Conservation (phyloP, 2,329 filamentous ascomycete species). For the Diaporthe vaccinii region DNA sequence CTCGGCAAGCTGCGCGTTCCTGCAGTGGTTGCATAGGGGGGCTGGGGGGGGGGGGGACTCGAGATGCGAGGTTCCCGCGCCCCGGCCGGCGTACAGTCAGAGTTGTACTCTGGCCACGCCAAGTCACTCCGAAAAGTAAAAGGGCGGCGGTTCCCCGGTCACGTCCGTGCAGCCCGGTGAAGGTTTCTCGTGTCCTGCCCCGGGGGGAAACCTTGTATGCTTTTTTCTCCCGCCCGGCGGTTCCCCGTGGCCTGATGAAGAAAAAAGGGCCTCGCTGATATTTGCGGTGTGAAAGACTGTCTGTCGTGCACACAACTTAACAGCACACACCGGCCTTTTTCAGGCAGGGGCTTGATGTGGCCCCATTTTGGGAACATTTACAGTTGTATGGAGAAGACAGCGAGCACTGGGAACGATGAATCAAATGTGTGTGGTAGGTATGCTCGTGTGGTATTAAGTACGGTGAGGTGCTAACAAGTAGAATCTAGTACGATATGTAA, state of each 20-base stretch:
- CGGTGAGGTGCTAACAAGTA: conserved; percentile 17
- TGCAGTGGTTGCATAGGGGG: background rate
- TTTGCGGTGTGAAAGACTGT: too few species aligned
- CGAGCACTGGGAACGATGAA: background rate
- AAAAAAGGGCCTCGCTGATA: too few species aligned
- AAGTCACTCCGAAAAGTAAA: background rate
- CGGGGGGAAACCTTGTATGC: background rate
- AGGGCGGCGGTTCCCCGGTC: background rate
- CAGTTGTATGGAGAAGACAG: background rate
- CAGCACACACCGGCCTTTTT: background rate
- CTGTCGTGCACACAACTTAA: too few species aligned
- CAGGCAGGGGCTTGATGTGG: background rate
- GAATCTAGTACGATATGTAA: background rate
- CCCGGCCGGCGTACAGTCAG: conserved; percentile 13
- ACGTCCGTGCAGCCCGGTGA: conserved; percentile 14
- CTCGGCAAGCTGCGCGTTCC: conserved; percentile 6
- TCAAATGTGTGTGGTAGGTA: background rate
- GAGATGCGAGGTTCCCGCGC: conserved; percentile 4
- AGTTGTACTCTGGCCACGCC: background rate
- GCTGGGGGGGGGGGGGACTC: background rate
- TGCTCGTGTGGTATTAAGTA: conserved; percentile 15
- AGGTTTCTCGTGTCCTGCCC: background rate
- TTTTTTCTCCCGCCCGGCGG: background rate
- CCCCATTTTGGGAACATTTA: too few species aligned
- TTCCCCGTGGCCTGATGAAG: background rate